phyloP scores from a whole-genome alignment of 2,329 filamentous ascomycete genomes.

The Cordyceps cicadae region DNA sequence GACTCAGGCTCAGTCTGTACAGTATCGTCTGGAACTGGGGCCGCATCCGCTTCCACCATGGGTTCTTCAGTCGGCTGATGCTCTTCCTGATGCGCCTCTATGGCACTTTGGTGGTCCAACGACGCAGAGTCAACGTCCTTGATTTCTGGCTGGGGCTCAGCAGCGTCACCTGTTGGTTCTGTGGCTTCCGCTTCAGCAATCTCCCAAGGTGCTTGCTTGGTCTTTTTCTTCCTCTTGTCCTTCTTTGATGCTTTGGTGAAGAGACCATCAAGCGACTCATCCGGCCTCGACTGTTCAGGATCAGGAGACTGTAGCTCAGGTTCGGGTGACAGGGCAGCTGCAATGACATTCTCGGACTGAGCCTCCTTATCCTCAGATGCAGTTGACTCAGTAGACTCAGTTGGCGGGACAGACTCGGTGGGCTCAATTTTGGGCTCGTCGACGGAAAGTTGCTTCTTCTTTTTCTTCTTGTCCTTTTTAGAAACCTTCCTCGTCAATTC shows the following conservation, averaged over 20 bases:
- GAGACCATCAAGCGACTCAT: conserved; percentile 24
- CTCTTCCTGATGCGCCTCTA: neutral
- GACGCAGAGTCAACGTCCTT: neutral
- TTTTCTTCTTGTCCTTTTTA: conserved; percentile 27
- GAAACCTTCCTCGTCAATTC: conserved; percentile 22
- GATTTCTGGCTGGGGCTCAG: neutral
- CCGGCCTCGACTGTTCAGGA: conserved; percentile 12
- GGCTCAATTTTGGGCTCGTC: neutral
- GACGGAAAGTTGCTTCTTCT: conserved; percentile 13
- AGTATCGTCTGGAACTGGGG: conserved; percentile 6
- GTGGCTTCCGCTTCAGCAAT: neutral
- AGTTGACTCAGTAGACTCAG: neutral
- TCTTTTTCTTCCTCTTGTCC: conserved; percentile 23
- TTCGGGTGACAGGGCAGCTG: neutral
- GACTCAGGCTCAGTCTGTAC: conserved; percentile 13
- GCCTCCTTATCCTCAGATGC: neutral
- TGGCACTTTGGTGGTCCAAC: neutral
- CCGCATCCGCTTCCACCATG: neutral
- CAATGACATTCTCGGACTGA: neutral
- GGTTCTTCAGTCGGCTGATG: neutral
- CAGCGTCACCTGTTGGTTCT: neutral
- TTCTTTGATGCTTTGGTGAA: conserved; percentile 23
- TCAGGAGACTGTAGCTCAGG: neutral
- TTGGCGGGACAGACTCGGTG: neutral
- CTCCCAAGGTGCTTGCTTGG: conserved; percentile 7